A percentile compares a stretch with the other conserved stretches of the same genome.
Conservation (phyloP, 2,329 filamentous ascomycete genomes). For the Fusarium sp. region DNA sequence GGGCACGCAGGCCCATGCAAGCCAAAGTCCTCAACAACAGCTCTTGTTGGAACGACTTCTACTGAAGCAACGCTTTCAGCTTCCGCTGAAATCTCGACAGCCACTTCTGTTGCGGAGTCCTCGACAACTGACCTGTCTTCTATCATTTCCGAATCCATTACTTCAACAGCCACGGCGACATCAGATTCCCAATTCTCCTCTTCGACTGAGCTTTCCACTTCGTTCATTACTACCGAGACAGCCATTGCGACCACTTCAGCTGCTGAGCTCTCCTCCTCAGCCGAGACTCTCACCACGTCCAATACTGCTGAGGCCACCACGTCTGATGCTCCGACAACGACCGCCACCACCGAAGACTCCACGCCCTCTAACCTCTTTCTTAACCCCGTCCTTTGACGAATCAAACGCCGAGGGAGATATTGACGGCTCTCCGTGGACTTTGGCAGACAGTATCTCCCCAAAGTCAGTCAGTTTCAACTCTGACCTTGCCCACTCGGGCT, state of each 20-base stretch:
- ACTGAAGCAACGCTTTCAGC: neutral
- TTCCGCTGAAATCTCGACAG: neutral
- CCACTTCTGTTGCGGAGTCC: neutral
- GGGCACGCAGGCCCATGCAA: neutral
- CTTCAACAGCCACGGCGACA: neutral
- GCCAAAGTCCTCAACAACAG: neutral
- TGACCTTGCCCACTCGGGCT: neutral
- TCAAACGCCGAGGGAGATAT: neutral
- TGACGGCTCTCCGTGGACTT: neutral
- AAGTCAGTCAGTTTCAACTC: neutral
- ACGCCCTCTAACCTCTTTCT: neutral
- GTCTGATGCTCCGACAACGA: neutral
- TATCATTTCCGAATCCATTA: neutral
- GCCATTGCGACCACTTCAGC: neutral
- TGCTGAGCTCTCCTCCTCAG: too few relatives aligned
- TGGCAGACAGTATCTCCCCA: neutral
- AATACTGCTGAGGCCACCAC: too few relatives aligned
- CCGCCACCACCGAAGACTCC: neutral
- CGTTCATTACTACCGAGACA: neutral
- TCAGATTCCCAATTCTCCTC: neutral
- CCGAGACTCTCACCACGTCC: too few relatives aligned
- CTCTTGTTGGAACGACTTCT: neutral
- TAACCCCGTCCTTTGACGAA: neutral
- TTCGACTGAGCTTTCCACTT: neutral
- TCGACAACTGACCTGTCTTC: neutral